These are phyloP conservation scores for Malus domestica DNA, from an alignment of 306 rosid genomes.

Conservation along the genomic window DNA sequence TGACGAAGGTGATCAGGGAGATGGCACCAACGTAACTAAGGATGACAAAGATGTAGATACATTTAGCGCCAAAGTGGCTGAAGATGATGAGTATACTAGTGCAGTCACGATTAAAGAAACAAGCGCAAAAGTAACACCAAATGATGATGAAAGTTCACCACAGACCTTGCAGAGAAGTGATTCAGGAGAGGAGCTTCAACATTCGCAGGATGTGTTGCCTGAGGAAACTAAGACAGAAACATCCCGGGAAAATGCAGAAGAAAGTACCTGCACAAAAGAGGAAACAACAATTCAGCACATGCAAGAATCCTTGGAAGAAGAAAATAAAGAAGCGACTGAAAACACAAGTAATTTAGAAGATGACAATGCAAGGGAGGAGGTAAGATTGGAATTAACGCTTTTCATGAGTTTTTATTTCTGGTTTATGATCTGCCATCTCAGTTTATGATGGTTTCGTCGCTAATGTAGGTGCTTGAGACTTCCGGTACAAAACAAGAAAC, in stretches of 20 bases:
- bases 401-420: not conserved
- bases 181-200: conserved; percentile 18
- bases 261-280: not conserved
- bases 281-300: conserved; percentile 7
- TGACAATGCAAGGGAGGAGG: conserved; percentile 15
- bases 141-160: conserved; percentile 11
- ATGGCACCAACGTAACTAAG: not conserved
- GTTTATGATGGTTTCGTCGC: too few relatives aligned
- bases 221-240: conserved; percentile 9
- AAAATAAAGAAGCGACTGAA: conserved; percentile 17
- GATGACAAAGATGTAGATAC: conserved; percentile 6
- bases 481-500: too few relatives aligned
- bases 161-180: conserved; percentile 7
- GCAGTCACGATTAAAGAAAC: not conserved
- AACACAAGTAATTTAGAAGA: not conserved
- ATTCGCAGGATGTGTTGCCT: not conserved
- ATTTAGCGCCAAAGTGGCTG: not conserved
- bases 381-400: not conserved
- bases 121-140: not conserved
- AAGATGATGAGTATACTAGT: not conserved
- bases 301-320: conserved; percentile 4
- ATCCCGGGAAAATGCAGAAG: conserved; percentile 5
- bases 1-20: conserved; percentile 3
- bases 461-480: too few relatives aligned
- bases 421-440: not conserved